Conservation (phyloP, 768 basidiomycete species). For the Pisolithus orientalis region DNA sequence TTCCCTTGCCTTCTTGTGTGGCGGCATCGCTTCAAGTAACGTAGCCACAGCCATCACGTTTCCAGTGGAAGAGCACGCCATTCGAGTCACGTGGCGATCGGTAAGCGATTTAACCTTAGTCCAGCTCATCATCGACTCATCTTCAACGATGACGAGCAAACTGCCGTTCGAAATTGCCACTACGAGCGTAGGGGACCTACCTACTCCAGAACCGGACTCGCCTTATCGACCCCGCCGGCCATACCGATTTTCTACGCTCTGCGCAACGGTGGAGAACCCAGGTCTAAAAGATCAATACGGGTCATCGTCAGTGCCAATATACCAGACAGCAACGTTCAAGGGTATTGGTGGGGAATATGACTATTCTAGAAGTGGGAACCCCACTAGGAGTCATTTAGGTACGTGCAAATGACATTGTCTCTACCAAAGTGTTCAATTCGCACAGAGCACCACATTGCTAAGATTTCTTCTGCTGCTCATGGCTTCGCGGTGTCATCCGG, state of each 20-base stretch:
- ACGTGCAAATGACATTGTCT: slow-evolving; percentile 14
- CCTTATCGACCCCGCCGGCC: slow-evolving; percentile 62
- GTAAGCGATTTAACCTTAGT: background rate
- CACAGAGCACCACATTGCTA: slow-evolving; percentile 92
- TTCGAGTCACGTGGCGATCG: background rate
- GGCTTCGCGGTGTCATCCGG: slow-evolving; percentile 93
- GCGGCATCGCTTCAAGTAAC: slow-evolving; percentile 26
- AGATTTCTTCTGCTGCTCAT: slow-evolving; percentile 89
- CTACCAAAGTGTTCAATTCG: background rate
- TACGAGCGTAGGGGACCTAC: slow-evolving; percentile 44
- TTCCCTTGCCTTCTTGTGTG: slow-evolving; percentile 41
- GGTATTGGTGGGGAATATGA: slow-evolving; percentile 87
- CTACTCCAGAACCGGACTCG: slow-evolving; percentile 79
- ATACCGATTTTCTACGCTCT: slow-evolving; percentile 85
- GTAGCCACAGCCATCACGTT: background rate
- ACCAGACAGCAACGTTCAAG: slow-evolving; percentile 98
- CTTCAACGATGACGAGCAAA: slow-evolving; percentile 6
- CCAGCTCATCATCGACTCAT: background rate
- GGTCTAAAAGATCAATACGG: slow-evolving; percentile 94
- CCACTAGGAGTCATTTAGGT: slow-evolving; percentile 94
- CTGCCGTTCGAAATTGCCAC: slow-evolving; percentile 5
- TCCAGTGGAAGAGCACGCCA: background rate
- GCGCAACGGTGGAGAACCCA: slow-evolving; percentile 89
- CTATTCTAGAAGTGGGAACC: slow-evolving; percentile 93
- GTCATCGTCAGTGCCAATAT: slow-evolving; percentile 92